phyloP scores from a whole-genome alignment of 768 basidiomycete species.

The Phanerochaete carnosa region DNA sequence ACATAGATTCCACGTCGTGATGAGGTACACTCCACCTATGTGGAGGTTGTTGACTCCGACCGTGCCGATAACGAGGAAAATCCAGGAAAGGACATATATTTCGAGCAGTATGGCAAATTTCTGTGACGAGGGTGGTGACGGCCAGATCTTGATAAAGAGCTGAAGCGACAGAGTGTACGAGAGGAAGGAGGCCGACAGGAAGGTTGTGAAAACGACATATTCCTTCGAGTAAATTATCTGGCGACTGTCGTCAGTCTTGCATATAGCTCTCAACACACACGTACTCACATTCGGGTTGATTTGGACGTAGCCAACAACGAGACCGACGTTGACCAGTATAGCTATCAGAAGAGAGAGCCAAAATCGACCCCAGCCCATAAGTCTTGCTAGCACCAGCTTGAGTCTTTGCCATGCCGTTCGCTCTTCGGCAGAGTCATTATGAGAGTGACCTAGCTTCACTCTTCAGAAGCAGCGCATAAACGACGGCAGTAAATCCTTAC shows the following conservation, averaged over 20 bases:
- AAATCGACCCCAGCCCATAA: conserved; percentile 57
- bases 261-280: neutral
- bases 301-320: conserved; percentile 46
- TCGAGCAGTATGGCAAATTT: conserved; percentile 51
- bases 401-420: conserved; percentile 20
- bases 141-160: conserved; percentile 27
- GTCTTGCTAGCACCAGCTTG: conserved; percentile 23
- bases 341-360: conserved; percentile 54
- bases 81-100: conserved; percentile 56
- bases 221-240: conserved; percentile 63
- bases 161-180: conserved; percentile 39
- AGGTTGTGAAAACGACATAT: conserved; percentile 46
- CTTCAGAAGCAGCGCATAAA: neutral
- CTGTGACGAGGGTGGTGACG: conserved; percentile 38
- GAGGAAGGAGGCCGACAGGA: conserved; percentile 50
- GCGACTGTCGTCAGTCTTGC: neutral
- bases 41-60: conserved; percentile 36
- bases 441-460: neutral
- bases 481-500: conserved; percentile 3
- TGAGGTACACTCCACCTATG: conserved; percentile 54
- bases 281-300: conserved; percentile 66
- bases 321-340: conserved; percentile 41
- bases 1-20: conserved; percentile 52
- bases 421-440: neutral
- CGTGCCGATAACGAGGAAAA: conserved; percentile 51